Base-by-base conservation (phyloP, 2,329 filamentous ascomycete genomes). In the Sarocladium kiliense region DNA sequence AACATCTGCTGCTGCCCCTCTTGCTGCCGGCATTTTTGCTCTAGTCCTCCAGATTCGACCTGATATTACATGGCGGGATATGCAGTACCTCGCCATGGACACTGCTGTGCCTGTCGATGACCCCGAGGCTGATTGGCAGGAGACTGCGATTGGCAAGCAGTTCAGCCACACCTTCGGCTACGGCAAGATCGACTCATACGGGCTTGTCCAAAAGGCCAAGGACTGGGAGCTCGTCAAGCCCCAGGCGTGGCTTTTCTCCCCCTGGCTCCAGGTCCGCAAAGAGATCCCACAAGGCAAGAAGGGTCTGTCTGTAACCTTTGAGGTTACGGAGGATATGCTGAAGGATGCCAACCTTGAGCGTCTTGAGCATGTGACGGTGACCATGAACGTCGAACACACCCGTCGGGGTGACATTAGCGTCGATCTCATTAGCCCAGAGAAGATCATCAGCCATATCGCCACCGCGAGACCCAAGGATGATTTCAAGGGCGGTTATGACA, bases 151-250 rank as follows among this genome's bases (percentile, higher is more conserved):
- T 58, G 93, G 91, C 61, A 90, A 87, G 71, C 85, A 90, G 64
- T 99, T 88, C 74, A 97, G 91, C 67, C 94, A 99, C 69, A 91
- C 90, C 47, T 99, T 88, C 72, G 94, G 93, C 42, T 99, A 96
- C 65, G 94, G 94, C 66, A 97, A 97, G 74, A 82, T 97, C 37
- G 94, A 99, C 68, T 88, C 88, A 0, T 96, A 87, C 66, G 82
- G 83, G 16, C 82, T 96, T 53, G 89, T 99, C 16, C 87, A 97
- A 65, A 84, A 81, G 55, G 92, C 94, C 55, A 95, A 91, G 75
- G 84, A 79, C 1, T 97, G 91, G 86, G 78, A 90, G 61, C 80
- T 86, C 19, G 91, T 97, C 60, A 97, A 97, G 72, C 93, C 94
- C 9, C 94, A 99, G 71, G 87, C 92, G 5, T 99, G 94, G 93